Base-by-base conservation (phyloP, 129 eudicot genomes). In the Flaveria linearis region DNA sequence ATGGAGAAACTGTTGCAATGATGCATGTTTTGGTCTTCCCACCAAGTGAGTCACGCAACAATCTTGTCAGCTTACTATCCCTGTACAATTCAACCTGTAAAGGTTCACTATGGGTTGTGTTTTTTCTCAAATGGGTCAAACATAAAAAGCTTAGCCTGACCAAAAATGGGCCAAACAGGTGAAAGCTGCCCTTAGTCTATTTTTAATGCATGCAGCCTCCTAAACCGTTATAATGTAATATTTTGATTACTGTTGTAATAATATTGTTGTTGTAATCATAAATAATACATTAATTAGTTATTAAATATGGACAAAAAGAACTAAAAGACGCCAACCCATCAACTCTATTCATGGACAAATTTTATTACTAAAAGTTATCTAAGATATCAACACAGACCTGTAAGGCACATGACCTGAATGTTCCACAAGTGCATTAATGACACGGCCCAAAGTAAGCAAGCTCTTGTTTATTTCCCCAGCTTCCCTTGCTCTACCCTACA, bases 391-490 rank as follows among this genome's bases (percentile, higher is more conserved):
- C 56, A 43, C 85, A 77, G 60, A 91, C 97, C 97, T 88, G 82
- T 91, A 91, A 62, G 97, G 97, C 78, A 89, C 69, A 65, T 91
- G 97, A 78, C 69, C 82, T 10, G 96, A 87, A 80, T 91, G 97
- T 61, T 91, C 97, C 81, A 91, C 97, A 56, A 91, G 85, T 77
- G 96, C 86, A 66, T 87, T 91, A 33, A 91, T 91, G 79, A 82
- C 89, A 68, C 97, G 92, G 20, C 97, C 97, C 80, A 91, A 83
- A 25, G 96, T 91, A 23, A 91, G 96, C 84, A 91, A 82, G 79
- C 97, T 91, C 85, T 88, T 91, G 83, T 91, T 91, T 78, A 91
- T 91, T 84, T 91, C 97, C 53, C 97, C 97, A 28, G 97, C 97
- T 87, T 91, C 97, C 73, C 97, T 82, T 71, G 97, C 97, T 77